These are phyloP conservation scores for Tritrichomonas musculus DNA, from an alignment of 208 protist genomes.

Conservation along the genomic window DNA sequence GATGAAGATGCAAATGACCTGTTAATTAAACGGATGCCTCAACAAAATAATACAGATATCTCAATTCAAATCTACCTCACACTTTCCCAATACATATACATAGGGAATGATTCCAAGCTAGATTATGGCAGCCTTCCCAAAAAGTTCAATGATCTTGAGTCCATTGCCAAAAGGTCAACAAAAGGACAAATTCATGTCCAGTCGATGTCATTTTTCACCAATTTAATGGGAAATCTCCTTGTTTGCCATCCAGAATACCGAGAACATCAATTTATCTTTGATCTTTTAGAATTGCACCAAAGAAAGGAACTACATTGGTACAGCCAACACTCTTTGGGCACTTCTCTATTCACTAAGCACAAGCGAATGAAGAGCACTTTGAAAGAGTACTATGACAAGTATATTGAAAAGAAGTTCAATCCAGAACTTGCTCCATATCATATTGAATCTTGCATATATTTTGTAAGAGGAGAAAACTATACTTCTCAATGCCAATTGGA, in stretches of 20 bases:
- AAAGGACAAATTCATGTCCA: too few relatives aligned
- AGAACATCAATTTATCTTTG: background rate
- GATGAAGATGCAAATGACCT: too few relatives aligned
- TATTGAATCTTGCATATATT: background rate
- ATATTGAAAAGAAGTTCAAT: background rate
- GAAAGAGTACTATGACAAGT: background rate
- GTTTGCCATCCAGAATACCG: background rate
- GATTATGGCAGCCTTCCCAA: too few relatives aligned
- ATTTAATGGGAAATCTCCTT: background rate
- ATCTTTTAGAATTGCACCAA: background rate
- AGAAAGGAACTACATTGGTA: background rate
- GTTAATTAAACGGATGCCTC: too few relatives aligned
- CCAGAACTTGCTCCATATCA: background rate
- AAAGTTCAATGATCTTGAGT: too few relatives aligned
- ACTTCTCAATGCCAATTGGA: background rate
- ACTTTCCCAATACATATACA: too few relatives aligned
- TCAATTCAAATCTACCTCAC: too few relatives aligned
- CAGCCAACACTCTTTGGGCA: background rate
- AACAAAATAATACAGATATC: too few relatives aligned
- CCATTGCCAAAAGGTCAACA: too few relatives aligned
- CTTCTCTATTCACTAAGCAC: background rate
- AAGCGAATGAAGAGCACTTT: background rate
- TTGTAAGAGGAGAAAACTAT: background rate
- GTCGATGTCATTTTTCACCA: too few relatives aligned
- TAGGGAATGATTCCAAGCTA: too few relatives aligned